A percentile compares a stretch with the other conserved stretches of the same genome.
Evolutionary conservation across 2,329 filamentous ascomycete species (phyloP).

Genomic region (Chaetomium sp.): DNA sequence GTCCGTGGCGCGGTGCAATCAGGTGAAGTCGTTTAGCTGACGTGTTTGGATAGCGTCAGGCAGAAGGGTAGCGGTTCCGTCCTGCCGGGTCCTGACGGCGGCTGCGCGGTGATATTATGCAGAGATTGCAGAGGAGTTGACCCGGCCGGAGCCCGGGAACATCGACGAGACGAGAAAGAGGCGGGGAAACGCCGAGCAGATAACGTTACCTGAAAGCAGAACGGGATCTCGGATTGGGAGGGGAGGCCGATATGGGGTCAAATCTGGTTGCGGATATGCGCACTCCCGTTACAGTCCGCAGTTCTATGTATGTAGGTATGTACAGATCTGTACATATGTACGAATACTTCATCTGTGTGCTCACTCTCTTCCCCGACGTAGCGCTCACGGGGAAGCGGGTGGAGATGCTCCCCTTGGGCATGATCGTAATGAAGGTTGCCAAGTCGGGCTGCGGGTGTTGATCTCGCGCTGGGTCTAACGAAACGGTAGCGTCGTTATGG

Average conservation of each 20-base stretch:
- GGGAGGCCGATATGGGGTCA: conserved; percentile 9
- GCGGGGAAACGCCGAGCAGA: not conserved
- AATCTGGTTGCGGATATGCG: conserved; percentile 16
- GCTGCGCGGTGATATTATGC: conserved; percentile 14
- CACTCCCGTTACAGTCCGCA: conserved; percentile 9
- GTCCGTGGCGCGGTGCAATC: not conserved
- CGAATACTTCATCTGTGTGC: not conserved
- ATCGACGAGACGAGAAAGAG: not conserved
- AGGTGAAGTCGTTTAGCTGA: not conserved
- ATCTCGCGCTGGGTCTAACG: not conserved
- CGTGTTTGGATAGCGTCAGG: conserved; percentile 9
- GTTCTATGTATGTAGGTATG: not conserved
- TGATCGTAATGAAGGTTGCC: not conserved
- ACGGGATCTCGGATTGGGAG: conserved; percentile 18
- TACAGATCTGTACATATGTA: no score
- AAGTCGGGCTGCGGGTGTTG: conserved; percentile 1
- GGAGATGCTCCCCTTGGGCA: conserved; percentile 3
- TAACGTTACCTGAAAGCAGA: not conserved
- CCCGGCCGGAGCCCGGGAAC: not conserved
- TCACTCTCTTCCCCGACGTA: not conserved
- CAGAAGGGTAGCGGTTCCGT: conserved; percentile 26
- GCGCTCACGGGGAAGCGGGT: not conserved
- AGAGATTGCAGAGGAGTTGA: conserved; percentile 2
- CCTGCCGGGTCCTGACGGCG: conserved; percentile 24
- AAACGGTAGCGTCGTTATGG: not conserved